Evolutionary conservation across 495 filamentous ascomycete species (phyloP), one percentile per base, ranked within the genome.

Genomic region (Podospora pseudocomata): DNA sequence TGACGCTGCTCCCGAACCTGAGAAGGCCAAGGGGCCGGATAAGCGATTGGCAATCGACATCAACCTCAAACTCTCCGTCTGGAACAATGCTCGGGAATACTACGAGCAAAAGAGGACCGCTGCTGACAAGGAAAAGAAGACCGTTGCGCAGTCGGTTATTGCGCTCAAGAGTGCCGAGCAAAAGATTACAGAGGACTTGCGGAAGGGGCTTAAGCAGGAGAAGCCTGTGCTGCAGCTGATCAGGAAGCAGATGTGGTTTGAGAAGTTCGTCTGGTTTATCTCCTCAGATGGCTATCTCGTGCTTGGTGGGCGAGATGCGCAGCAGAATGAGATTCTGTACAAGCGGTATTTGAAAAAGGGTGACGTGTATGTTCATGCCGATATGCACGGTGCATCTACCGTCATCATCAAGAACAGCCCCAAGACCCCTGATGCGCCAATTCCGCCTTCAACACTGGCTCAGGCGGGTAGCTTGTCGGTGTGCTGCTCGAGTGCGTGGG

Each of bases 261-360:
- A 99, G 72, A 99, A 98, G 74, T 99, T 96, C 71, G 77, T 86
- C 18, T 97, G 91, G 81, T 99, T 99, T 81, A 87, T 98, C 68
- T 97, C 93, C 1, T 97, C 94, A 0, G 95, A 99, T 71, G 94
- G 95, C 7, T 97, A 98, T 74, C 86, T 99, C 5, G 91, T 97
- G 13, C 83, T 99, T 23, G 90, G 89, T 61, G 94, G 92, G 3
- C 89, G 89, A 30, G 95, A 99, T 80, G 85, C 88, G 5, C 91
- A 94, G 80, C 95, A 99, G 75, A 93, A 91, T 74, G 95, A 99
- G 74, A 88, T 93, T 13, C 83, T 99, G 34, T 98, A 97, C 77
- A 88, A 87, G 63, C 86, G 89, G 9, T 89, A 97, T 75, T 79
- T 98, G 34, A 88, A 87, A 69, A 96, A 91, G 73, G 94, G 95